These are phyloP conservation scores for Chrysoporthe cubensis DNA, from an alignment of 2,329 filamentous ascomycete species.

Conservation along the genomic window DNA sequence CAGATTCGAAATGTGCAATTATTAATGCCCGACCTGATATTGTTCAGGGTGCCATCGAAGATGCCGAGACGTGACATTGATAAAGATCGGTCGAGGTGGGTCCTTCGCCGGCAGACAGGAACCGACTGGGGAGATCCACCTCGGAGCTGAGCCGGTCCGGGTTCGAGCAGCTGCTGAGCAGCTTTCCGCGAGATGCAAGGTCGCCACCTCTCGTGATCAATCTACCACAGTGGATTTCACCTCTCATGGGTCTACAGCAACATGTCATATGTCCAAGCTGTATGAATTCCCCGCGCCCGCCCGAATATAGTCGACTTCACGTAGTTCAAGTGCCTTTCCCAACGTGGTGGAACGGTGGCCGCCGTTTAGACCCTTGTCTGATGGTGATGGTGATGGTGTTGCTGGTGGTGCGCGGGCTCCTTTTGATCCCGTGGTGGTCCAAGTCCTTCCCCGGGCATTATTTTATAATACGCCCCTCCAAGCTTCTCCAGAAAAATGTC, in stretches of 20 bases:
- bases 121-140: neutral
- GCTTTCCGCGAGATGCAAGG: neutral
- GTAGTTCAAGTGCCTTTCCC: neutral
- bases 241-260: no score
- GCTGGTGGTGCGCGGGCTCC: neutral
- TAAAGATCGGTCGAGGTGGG: slow-evolving; percentile 1
- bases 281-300: no score
- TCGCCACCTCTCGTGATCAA: no score
- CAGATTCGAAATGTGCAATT: neutral
- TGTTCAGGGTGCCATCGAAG: neutral
- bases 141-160: neutral
- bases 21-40: neutral
- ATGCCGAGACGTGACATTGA: neutral
- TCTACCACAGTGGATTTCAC: no score
- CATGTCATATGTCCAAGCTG: no score
- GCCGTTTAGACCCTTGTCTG: neutral
- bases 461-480: slow-evolving; percentile 15
- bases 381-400: neutral
- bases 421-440: neutral
- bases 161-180: neutral
- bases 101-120: neutral
- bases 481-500: slow-evolving; percentile 21
- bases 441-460: neutral
- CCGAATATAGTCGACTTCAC: neutral
- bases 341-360: no score